phyloP scores from a whole-genome alignment of 768 basidiomycete species.

The Gyrodon lividus region DNA sequence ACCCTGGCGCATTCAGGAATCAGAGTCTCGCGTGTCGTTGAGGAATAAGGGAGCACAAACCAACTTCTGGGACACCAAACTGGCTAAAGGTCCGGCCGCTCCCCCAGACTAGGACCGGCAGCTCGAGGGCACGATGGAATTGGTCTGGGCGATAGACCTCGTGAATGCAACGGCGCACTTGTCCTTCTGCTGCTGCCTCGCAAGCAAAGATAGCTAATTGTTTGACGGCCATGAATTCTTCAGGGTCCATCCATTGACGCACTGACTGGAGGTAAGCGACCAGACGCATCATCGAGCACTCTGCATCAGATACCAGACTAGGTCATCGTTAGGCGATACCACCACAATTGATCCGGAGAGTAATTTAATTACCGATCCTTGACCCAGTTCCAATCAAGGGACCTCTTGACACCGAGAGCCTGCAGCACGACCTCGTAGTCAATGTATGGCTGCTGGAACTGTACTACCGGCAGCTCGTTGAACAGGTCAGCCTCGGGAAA shows the following conservation, averaged over 20 bases:
- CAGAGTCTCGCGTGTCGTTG: not conserved
- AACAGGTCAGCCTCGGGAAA: constrained; percentile 90
- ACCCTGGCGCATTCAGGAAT: not conserved
- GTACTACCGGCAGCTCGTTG: constrained; percentile 66
- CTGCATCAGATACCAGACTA: not conserved
- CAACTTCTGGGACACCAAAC: not conserved
- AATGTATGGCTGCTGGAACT: too few species aligned
- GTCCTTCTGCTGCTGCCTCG: not conserved
- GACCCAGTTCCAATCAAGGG: constrained; percentile 83
- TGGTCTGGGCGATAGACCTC: constrained; percentile 82
- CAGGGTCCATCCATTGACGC: not conserved
- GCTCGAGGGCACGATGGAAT: constrained; percentile 58
- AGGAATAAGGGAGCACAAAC: not conserved
- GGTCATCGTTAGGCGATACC: not conserved
- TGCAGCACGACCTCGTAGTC: constrained; percentile 45
- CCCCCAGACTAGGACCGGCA: constrained; percentile 84
- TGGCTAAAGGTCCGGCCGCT: not conserved
- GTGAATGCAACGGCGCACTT: constrained; percentile 19
- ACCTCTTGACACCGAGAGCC: constrained; percentile 71
- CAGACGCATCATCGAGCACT: constrained; percentile 1
- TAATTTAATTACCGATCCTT: not conserved
- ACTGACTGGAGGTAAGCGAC: not conserved
- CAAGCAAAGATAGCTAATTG: constrained; percentile 3
- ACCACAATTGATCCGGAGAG: not conserved
- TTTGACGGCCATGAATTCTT: constrained; percentile 1